Percentiles rank a stretch among this genome's conserved stretches.
Evolutionary conservation across 2,329 filamentous ascomycete genomes (phyloP).

Genomic region (Ophiognomonia clavigignenti-juglandacearum): DNA sequence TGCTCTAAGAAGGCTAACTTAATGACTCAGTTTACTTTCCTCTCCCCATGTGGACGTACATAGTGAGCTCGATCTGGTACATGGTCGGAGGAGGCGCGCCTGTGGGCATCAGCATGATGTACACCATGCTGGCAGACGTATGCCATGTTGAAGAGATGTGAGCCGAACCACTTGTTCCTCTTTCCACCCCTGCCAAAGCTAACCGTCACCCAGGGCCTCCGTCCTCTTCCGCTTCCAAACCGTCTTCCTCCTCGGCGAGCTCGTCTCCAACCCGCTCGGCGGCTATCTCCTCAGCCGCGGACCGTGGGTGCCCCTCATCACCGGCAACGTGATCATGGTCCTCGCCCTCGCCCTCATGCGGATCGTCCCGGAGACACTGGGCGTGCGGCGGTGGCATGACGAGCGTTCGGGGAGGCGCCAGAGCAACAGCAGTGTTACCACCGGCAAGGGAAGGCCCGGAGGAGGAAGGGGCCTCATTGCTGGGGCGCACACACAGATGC

Average conservation of each 20-base stretch:
- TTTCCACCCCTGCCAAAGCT: neutral
- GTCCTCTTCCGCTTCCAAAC: slow-evolving; percentile 37
- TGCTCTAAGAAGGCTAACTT: neutral
- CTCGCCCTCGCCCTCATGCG: slow-evolving; percentile 25
- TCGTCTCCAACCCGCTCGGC: slow-evolving; percentile 34
- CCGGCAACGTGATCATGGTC: slow-evolving; percentile 27
- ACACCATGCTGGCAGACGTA: slow-evolving; percentile 40
- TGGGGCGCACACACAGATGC: slow-evolving; percentile 4
- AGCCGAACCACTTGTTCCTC: neutral
- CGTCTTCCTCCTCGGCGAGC: slow-evolving; percentile 31
- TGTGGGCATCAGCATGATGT: slow-evolving; percentile 38
- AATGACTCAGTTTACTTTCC: slow-evolving; percentile 29
- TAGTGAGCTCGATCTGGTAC: slow-evolving; percentile 34
- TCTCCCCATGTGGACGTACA: slow-evolving; percentile 26
- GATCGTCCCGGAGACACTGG: slow-evolving; percentile 39
- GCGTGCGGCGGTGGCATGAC: slow-evolving; percentile 27
- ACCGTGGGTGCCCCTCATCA: slow-evolving; percentile 35
- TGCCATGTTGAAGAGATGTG: slow-evolving; percentile 27
- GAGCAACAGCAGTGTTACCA: slow-evolving; percentile 3
- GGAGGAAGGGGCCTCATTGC: slow-evolving; percentile 17
- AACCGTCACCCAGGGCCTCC: slow-evolving; percentile 24
- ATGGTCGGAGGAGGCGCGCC: slow-evolving; percentile 37
- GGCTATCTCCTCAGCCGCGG: slow-evolving; percentile 33
- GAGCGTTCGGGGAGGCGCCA: slow-evolving; percentile 10
- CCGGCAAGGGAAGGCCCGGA: too few species aligned